Evolutionary conservation across 2,329 filamentous ascomycete genomes (phyloP).

Genomic region (Onygenales sp.): DNA sequence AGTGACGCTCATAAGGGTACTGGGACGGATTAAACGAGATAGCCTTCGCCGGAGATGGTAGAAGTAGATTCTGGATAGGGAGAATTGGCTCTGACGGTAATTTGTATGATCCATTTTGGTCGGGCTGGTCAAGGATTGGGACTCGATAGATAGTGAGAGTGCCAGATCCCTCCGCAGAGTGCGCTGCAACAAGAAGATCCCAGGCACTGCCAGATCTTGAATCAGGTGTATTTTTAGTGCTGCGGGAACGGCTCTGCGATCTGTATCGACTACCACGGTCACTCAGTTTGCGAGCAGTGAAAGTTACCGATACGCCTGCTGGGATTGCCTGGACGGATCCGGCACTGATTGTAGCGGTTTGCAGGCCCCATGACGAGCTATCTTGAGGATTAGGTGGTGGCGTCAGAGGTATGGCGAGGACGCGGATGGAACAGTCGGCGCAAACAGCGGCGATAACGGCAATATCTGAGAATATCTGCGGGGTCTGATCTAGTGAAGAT

Average conservation of each 20-base stretch:
- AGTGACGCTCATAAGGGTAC: conserved; percentile 44
- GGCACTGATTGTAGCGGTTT: conserved; percentile 38
- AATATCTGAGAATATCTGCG: conserved; percentile 38
- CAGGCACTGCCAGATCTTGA: conserved; percentile 20
- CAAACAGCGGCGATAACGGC: conserved; percentile 48
- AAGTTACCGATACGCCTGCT: conserved; percentile 43
- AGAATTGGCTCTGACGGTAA: conserved; percentile 28
- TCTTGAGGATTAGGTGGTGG: conserved; percentile 38
- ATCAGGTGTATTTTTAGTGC: conserved; percentile 10
- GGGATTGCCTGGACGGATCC: conserved; percentile 41
- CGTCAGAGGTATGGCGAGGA: conserved; percentile 46
- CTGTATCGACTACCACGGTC: conserved; percentile 21
- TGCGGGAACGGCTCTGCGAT: conserved; percentile 20
- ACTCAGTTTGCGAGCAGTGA: conserved; percentile 34
- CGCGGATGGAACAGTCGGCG: conserved; percentile 45
- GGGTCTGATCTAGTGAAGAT: conserved; percentile 34
- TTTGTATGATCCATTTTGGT: conserved; percentile 13
- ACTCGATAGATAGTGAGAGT: conserved; percentile 37
- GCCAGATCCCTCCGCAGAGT: conserved; percentile 36
- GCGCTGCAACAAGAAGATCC: conserved; percentile 38
- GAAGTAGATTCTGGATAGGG: conserved; percentile 38
- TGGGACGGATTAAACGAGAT: conserved; percentile 46
- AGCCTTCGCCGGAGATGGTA: conserved; percentile 41
- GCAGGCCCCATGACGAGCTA: conserved; percentile 30
- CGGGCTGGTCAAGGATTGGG: conserved; percentile 22